A percentile compares a stretch with the other conserved stretches of the same genome.
Evolutionary conservation across 257 asterid species (phyloP).

Genomic region (Cordia subcordata): DNA sequence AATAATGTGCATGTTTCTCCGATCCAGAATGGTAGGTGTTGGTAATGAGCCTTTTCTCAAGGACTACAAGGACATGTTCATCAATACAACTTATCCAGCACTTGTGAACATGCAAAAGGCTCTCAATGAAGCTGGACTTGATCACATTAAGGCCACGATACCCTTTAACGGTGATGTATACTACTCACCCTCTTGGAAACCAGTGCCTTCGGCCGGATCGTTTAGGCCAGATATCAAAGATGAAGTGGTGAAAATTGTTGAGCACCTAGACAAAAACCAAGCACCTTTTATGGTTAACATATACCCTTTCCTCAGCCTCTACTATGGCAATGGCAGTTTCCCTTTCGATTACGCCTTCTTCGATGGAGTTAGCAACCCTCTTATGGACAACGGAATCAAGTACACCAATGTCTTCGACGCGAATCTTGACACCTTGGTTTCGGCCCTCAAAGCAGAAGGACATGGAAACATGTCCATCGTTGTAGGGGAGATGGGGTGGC

Average conservation of each 20-base stretch:
- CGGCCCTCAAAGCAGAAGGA: constrained; percentile 23
- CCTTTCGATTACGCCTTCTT: constrained; percentile 35
- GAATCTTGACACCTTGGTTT: constrained; percentile 24
- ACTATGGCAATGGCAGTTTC: constrained; percentile 9
- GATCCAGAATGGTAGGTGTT: constrained; percentile 23
- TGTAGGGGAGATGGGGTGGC: constrained; percentile 50
- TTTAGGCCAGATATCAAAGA: constrained; percentile 25
- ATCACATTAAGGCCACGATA: constrained; percentile 29
- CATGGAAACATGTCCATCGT: constrained; percentile 19
- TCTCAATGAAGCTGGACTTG: constrained; percentile 26
- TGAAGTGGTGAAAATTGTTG: constrained; percentile 9
- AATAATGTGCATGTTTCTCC: not conserved
- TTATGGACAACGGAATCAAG: constrained; percentile 11
- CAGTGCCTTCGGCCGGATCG: constrained; percentile 25
- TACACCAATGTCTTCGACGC: constrained; percentile 30
- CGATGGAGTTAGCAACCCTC: constrained; percentile 17
- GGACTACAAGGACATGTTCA: constrained; percentile 16
- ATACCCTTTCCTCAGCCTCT: constrained; percentile 29
- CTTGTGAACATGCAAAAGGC: constrained; percentile 34
- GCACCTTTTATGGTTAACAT: constrained; percentile 35
- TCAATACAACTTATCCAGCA: constrained; percentile 24
- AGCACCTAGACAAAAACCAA: constrained; percentile 13
- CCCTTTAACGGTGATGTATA: constrained; percentile 39
- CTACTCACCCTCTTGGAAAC: constrained; percentile 8
- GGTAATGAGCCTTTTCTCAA: constrained; percentile 40